Evolutionary conservation across 352 stramenopile species (phyloP), one percentile per base, ranked within the genome.

Genomic region (Thalassiosira hispida): DNA sequence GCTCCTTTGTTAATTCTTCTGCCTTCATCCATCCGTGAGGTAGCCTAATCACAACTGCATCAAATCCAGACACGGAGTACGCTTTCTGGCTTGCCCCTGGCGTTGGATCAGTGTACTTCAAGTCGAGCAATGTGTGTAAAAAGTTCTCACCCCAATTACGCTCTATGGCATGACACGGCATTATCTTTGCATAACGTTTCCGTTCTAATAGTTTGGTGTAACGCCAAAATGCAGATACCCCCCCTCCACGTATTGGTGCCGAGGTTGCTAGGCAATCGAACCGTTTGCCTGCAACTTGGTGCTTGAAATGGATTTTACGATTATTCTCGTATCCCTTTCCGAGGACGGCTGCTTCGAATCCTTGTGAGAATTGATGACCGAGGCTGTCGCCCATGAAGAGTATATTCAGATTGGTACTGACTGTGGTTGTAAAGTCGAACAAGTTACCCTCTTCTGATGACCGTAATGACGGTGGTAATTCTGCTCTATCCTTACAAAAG

Each of bases 331-430:
- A 38, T n/a, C 33, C 11, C 18, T 51, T 38, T 27, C 8, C 40
- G 27, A 46, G 14, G 16, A 18, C 62, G 29, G 56, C 22, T 23
- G 67, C 73, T 46, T 85, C 73, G 23, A 87, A 81, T 23, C 22
- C 35, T 67, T 85, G 35, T n/a, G 63, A 33, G 12, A 89, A 79
- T 75, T 89, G 83, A 14, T 75, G 62, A 33, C 27, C 64, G 0
- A 89, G 52, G 11, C 70, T 83, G 57, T 89, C 83, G 20, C 83
- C 83, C 12, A 87, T 55, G 3, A 79, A 68, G 9, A 85, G 23
- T 20, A 89, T 77, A 38, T 81, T 86, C 2, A 87, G 51, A 66
- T 86, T 47, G 1, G 78, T 83, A 29, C 16, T 18, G 46, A 86
- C 64, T 3, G 51, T 63, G 1, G 79, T 79, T 8, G 64, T 72